Conservation (phyloP, 164 flowering plant species). For the Malania oleifera region DNA sequence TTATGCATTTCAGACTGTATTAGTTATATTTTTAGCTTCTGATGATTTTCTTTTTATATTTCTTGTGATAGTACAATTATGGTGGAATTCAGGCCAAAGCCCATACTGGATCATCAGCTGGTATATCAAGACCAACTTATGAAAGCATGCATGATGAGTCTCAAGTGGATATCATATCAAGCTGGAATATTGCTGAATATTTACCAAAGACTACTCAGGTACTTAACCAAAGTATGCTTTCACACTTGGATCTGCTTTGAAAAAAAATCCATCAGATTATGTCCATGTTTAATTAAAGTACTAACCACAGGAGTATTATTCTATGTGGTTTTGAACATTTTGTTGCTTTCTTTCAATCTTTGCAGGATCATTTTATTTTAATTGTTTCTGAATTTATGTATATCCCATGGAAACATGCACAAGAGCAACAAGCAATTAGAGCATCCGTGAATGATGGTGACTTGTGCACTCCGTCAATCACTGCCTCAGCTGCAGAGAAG, state of each 20-base stretch:
- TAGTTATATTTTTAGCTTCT: neutral
- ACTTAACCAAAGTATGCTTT: constrained; percentile 2
- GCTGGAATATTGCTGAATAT: constrained; percentile 88
- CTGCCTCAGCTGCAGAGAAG: constrained; percentile 64
- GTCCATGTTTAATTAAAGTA: too few species aligned
- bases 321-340: too few species aligned
- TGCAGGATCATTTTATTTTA: constrained; percentile 76
- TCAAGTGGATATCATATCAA: constrained; percentile 71
- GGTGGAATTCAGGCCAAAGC: constrained; percentile 80
- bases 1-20: too few species aligned
- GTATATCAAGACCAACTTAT: constrained; percentile 16
- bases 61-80: constrained; percentile 62
- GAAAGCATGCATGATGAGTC: constrained; percentile 32
- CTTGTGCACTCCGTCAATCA: constrained; percentile 82
- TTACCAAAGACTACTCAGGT: constrained; percentile 83
- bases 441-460: constrained; percentile 37
- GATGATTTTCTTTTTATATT: neutral
- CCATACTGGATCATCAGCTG: constrained; percentile 15
- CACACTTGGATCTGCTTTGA: too few species aligned
- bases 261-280: too few species aligned
- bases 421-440: constrained; percentile 48
- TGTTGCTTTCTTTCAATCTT: too few species aligned
- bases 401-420: constrained; percentile 81
- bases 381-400: constrained; percentile 79
- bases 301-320: too few species aligned